These are phyloP conservation scores for Capillidium heterosporum DNA, from an alignment of 371 early-diverging fungal genomes.

Conservation along the genomic window DNA sequence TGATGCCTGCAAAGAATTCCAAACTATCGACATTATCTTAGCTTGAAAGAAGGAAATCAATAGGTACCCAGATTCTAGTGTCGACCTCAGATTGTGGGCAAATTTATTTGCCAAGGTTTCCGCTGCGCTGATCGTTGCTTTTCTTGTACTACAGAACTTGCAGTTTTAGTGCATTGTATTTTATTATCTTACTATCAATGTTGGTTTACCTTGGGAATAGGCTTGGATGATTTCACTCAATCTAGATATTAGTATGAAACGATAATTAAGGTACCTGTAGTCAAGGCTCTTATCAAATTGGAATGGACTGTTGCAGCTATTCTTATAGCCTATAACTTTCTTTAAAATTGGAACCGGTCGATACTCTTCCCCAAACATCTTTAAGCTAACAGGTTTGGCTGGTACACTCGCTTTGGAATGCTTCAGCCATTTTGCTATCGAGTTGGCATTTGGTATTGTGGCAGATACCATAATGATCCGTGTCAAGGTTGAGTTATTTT, in stretches of 20 bases:
- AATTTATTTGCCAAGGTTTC: slow-evolving; percentile 20
- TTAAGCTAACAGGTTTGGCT: slow-evolving; percentile 11
- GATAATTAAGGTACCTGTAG: slow-evolving; percentile 24
- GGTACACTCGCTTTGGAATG: slow-evolving; percentile 12
- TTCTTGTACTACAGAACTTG: slow-evolving; percentile 60
- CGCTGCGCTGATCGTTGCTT: slow-evolving; percentile 40
- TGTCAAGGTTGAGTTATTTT: slow-evolving; percentile 13
- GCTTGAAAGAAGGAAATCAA: no score
- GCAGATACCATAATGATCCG: slow-evolving; percentile 58
- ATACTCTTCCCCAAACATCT: slow-evolving; percentile 55
- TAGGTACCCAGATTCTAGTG: no score
- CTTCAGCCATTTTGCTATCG: slow-evolving; percentile 56
- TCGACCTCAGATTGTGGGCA: no score
- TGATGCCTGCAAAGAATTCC: no score
- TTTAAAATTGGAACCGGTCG: slow-evolving; percentile 51
- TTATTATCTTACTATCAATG: slow-evolving; percentile 26
- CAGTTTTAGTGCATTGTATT: not conserved
- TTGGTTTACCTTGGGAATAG: slow-evolving; percentile 32
- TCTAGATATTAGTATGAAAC: slow-evolving; percentile 12
- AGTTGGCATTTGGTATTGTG: slow-evolving; percentile 68
- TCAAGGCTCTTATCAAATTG: slow-evolving; percentile 42
- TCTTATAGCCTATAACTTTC: slow-evolving; percentile 34
- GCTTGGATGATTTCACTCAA: slow-evolving; percentile 33
- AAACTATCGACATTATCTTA: no score
- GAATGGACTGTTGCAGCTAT: slow-evolving; percentile 23